Evolutionary conservation across 495 filamentous ascomycete species (phyloP).

Genomic region (Penicillium argentinense): DNA sequence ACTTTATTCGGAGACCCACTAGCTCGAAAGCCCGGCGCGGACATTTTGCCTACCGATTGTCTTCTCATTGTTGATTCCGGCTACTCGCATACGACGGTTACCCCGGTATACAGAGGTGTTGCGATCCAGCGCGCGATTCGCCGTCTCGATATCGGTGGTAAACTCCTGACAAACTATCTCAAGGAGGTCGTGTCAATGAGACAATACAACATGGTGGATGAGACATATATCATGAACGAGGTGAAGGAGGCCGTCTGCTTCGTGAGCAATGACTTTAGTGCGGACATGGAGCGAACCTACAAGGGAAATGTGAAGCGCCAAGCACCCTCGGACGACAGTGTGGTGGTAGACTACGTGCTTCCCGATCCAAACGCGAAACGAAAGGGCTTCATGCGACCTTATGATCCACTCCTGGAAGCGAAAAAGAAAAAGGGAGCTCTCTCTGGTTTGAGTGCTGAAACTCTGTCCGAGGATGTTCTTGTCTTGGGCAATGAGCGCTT

Average conservation of each 20-base stretch:
- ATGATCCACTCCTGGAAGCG: constrained; percentile 63
- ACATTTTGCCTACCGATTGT: constrained; percentile 68
- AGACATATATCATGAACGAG: constrained; percentile 88
- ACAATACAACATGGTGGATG: constrained; percentile 92
- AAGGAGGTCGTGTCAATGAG: constrained; percentile 86
- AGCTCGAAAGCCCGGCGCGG: constrained; percentile 18
- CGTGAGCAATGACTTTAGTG: constrained; percentile 72
- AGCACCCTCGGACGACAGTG: constrained; percentile 52
- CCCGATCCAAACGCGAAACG: constrained; percentile 81
- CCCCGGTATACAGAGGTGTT: constrained; percentile 77
- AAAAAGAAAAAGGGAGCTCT: constrained; percentile 57
- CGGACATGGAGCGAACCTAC: constrained; percentile 80
- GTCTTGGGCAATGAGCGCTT: constrained; percentile 92
- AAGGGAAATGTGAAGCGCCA: constrained; percentile 65
- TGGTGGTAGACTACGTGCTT: constrained; percentile 89
- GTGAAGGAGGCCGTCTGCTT: constrained; percentile 92
- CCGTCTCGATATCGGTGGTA: constrained; percentile 87
- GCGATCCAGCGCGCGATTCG: constrained; percentile 80
- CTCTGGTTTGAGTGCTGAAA: constrained; percentile 52
- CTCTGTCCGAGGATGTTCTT: constrained; percentile 73
- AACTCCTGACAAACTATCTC: constrained; percentile 91
- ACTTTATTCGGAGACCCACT: constrained; percentile 56
- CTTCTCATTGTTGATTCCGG: constrained; percentile 86
- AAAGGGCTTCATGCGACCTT: constrained; percentile 72
- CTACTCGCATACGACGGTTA: constrained; percentile 92